These are phyloP conservation scores for Hortiboletus campestris DNA, from an alignment of 768 basidiomycete species.

Conservation along the genomic window DNA sequence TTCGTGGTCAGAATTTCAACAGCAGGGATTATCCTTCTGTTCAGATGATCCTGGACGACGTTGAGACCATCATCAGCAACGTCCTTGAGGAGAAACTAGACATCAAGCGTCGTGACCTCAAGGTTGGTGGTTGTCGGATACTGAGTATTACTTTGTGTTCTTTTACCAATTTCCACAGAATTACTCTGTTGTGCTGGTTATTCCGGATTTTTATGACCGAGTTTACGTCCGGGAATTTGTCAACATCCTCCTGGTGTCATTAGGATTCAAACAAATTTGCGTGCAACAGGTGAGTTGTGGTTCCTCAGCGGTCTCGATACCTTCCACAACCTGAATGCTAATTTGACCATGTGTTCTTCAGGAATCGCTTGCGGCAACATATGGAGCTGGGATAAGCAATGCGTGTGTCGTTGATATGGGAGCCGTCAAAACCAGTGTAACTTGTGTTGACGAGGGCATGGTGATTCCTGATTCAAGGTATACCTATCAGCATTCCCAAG, in stretches of 20 bases:
- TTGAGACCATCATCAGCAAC: constrained; percentile 64
- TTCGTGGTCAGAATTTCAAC: constrained; percentile 81
- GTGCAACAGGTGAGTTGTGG: constrained; percentile 70
- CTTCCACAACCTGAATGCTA: not conserved
- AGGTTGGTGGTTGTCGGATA: constrained; percentile 42
- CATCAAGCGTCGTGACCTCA: constrained; percentile 53
- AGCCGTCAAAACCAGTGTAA: constrained; percentile 75
- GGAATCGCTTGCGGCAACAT: constrained; percentile 92
- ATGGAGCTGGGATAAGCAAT: constrained; percentile 91
- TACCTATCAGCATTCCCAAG: constrained; percentile 8
- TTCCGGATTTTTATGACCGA: constrained; percentile 90
- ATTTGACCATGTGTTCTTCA: constrained; percentile 28
- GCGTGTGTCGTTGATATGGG: constrained; percentile 98
- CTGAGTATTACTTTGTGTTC: not conserved
- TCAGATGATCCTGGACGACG: constrained; percentile 72
- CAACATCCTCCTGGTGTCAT: constrained; percentile 65
- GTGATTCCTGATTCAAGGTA: constrained; percentile 87
- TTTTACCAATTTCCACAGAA: constrained; percentile 46
- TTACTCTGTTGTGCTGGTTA: constrained; percentile 82
- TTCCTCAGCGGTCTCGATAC: not conserved
- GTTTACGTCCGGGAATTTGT: constrained; percentile 77
- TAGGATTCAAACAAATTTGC: constrained; percentile 93
- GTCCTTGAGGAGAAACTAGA: constrained; percentile 61
- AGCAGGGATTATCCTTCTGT: constrained; percentile 69
- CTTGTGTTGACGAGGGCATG: constrained; percentile 93